Evolutionary conservation across 78 protist species (phyloP), one percentile per base, ranked within the genome.

Genomic region (Dictyostelium brefeldianum): DNA sequence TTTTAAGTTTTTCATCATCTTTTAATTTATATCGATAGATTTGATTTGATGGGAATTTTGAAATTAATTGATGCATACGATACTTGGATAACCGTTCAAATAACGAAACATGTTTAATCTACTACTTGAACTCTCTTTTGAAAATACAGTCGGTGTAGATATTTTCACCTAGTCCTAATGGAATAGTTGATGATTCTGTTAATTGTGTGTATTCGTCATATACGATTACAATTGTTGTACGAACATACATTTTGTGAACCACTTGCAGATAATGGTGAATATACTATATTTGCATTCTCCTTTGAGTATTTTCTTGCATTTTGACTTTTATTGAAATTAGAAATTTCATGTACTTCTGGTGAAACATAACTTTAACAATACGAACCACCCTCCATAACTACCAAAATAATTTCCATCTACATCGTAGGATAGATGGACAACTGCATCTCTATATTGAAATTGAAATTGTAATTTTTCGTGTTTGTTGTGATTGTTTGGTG

Each of bases 151-250:
- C 25, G 81, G 81, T 48, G 81, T 59, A 14, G 50, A 50, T 50
- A n/a, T n/a, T 15, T 2, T 56, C 47, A 36, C 85, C 12, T 25
- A n/a, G 46, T 20, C 20, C 5, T 17, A 96, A 74, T 31, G 97
- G 95, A 0, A 96, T 89, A 14, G 90, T 71, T 6, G 93, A 65
- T 15, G 96, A 91, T 22, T 97, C 98, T 5, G 80, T 74, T 11
- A 89, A 54, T 70, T 97, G 98, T 11, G 97, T 91, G 5, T 97
- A 95, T 46, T 97, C 98, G 27, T 97, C 98, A n/a, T n/a, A n/a
- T 1, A 97, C 81, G 10, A 97, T 81, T 56, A 96, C 94, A 22
- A 78, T 57, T n/a, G 27, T 29, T 65, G 74, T 11, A 27, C 9
- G 22, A 29, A 71, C 14, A 4, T 11, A 71, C 6, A 0, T 1